These are phyloP conservation scores for Allium fistulosum DNA, from an alignment of 106 monocot species.

Conservation along the genomic window DNA sequence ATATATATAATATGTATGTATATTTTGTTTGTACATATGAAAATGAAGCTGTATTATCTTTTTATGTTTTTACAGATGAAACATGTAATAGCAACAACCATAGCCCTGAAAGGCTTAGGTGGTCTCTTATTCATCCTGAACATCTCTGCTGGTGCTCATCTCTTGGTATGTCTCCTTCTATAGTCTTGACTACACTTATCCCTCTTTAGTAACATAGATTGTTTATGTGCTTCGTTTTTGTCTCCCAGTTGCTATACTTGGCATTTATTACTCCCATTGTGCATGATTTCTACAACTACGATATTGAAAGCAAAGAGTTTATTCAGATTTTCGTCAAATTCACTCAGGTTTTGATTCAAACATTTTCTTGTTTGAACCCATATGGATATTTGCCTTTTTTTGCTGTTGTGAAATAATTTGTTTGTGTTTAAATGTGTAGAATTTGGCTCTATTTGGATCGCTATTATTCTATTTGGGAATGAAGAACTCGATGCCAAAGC, in stretches of 20 bases:
- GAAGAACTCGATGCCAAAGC: conserved; percentile 65
- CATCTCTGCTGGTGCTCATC: conserved; percentile 67
- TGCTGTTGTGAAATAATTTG: neutral
- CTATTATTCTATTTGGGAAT: conserved; percentile 79
- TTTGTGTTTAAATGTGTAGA: conserved; percentile 26
- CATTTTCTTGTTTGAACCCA: neutral
- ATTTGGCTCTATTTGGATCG: conserved; percentile 71
- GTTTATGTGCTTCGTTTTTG: neutral
- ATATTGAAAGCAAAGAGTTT: conserved; percentile 56
- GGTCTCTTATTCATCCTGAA: conserved; percentile 72
- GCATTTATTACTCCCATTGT: conserved; percentile 55
- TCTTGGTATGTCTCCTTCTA: conserved; percentile 36
- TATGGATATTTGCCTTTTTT: neutral
- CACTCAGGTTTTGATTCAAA: conserved; percentile 27
- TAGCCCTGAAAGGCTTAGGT: conserved; percentile 65
- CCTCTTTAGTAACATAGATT: neutral
- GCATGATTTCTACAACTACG: conserved; percentile 87
- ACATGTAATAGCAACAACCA: conserved; percentile 51
- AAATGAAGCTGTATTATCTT: too few relatives aligned
- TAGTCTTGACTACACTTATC: neutral
- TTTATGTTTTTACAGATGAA: conserved; percentile 36
- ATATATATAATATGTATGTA: neutral
- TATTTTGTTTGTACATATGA: neutral
- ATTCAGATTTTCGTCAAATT: conserved; percentile 65
- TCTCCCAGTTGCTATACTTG: conserved; percentile 38